A percentile compares a stretch with the other conserved stretches of the same genome.
Evolutionary conservation across 2,329 filamentous ascomycete species (phyloP).

Genomic region (Aspergillus alliaceus): DNA sequence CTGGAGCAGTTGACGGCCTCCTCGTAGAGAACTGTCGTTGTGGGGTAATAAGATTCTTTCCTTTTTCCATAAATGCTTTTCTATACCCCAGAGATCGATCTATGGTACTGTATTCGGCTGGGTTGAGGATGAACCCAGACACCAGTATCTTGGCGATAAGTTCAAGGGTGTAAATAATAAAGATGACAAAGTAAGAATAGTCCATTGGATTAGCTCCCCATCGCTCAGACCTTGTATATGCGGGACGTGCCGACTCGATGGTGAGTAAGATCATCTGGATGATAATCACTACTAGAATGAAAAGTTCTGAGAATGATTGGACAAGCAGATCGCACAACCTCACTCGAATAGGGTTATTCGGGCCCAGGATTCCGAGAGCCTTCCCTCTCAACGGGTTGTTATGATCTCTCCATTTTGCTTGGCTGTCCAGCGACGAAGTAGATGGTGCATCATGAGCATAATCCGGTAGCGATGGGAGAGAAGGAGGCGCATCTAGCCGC

Average conservation of each 20-base stretch:
- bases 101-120: conserved; percentile 86
- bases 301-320: conserved; percentile 80
- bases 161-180: conserved; percentile 87
- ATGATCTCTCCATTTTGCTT: conserved; percentile 44
- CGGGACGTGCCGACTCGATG: conserved; percentile 73
- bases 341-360: conserved; percentile 72
- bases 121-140: conserved; percentile 89
- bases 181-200: conserved; percentile 78
- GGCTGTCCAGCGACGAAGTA: conserved; percentile 31
- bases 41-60: conserved; percentile 76
- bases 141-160: conserved; percentile 81
- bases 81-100: conserved; percentile 74
- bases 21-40: conserved; percentile 69
- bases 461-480: conserved; percentile 49
- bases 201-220: conserved; percentile 72
- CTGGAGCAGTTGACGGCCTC: conserved; percentile 46
- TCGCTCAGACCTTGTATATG: conserved; percentile 59
- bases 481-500: conserved; percentile 53
- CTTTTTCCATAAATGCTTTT: conserved; percentile 73
- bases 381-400: conserved; percentile 83
- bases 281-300: conserved; percentile 83
- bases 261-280: conserved; percentile 85
- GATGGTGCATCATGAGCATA: conserved; percentile 46
- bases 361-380: conserved; percentile 79
- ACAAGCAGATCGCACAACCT: conserved; percentile 81